These are phyloP conservation scores for Fusarium metavorans DNA, from an alignment of 2,329 filamentous ascomycete species.

Conservation along the genomic window DNA sequence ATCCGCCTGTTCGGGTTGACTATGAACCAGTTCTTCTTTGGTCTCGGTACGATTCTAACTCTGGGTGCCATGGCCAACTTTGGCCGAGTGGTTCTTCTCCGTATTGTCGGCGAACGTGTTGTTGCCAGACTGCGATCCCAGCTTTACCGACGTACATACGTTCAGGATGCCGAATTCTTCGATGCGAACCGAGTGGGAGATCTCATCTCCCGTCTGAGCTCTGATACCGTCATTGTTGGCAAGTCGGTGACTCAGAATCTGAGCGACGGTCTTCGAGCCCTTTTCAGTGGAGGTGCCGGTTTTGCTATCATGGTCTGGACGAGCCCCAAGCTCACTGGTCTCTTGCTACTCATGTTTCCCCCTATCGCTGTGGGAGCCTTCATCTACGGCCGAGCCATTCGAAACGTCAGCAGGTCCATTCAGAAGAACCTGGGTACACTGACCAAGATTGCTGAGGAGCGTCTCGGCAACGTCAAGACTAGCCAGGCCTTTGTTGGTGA, in stretches of 20 bases:
- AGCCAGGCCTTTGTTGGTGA: slow-evolving; percentile 97
- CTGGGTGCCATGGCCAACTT: slow-evolving; percentile 93
- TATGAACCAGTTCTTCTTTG: slow-evolving; percentile 88
- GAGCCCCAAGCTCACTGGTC: slow-evolving; percentile 88
- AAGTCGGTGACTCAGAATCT: slow-evolving; percentile 99
- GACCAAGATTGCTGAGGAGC: slow-evolving; percentile 97
- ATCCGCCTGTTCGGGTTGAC: slow-evolving; percentile 84
- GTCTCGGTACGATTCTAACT: slow-evolving; percentile 80
- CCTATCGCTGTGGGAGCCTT: slow-evolving; percentile 92
- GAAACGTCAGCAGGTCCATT: slow-evolving; percentile 90
- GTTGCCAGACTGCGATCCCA: slow-evolving; percentile 90
- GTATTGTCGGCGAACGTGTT: slow-evolving; percentile 94
- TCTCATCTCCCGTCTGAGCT: slow-evolving; percentile 93
- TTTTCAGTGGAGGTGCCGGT: slow-evolving; percentile 91
- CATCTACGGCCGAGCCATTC: slow-evolving; percentile 89
- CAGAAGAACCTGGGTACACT: slow-evolving; percentile 93
- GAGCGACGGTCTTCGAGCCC: slow-evolving; percentile 91
- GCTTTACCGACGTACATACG: slow-evolving; percentile 90
- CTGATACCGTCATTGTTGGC: slow-evolving; percentile 96
- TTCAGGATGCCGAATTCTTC: slow-evolving; percentile 99
- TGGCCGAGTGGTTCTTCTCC: slow-evolving; percentile 89
- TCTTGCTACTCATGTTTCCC: slow-evolving; percentile 88
- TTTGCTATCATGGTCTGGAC: slow-evolving; percentile 97
- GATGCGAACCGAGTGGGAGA: slow-evolving; percentile 98
- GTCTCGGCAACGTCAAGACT: slow-evolving; percentile 96